Base-by-base conservation (phyloP, 805 yeast genomes). In the Ogataea glucozyma region DNA sequence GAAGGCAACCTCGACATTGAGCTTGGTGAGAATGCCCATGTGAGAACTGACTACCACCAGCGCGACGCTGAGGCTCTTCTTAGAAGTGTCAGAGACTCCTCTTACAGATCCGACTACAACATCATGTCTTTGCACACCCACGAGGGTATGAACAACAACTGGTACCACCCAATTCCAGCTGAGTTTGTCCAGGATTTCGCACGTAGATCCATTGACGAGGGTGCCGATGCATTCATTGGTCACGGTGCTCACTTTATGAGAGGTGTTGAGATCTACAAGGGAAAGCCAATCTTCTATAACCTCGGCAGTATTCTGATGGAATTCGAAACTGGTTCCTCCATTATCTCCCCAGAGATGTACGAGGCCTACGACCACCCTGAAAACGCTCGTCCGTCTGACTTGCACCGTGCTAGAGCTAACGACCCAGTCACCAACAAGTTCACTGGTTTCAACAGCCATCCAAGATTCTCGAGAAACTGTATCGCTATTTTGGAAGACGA, bases 171-270 rank as follows among this genome's bases (percentile, higher is more conserved):
- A 22, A 27, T 37, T 13, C 60, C 64, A 17, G 62, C 61, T 31
- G 56, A 53, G 23, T 56, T 55, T 44, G 50, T 58, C 29, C 57
- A 51, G 30, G 52, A 57, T 16, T 56, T 58, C 18, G 55, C 61
- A 5, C 49, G 57, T 38, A 40, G 54, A 23, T 44, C 57, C 24
- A 57, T 57, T 32, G 62, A 60, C 37, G 38, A 44, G 18, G 63
- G 62, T 35, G 60, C 63, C 11, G 53, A 56, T 46, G 57, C 57
- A 7, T 51, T 58, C 27, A 43, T 57, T 37, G 61, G 63, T 6
- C 63, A 57, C 47, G 62, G 64, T 44, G 62, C 60, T 24, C 60
- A 57, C 40, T 53, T 57, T 46, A 47, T 60, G 52, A 52, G 65
- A 45, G 58, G 65, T 44, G 57, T 57, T 38, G 58, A 64, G 46